Base-by-base conservation (phyloP, 169 alveolate species). In the Besnoitia besnoiti region DNA sequence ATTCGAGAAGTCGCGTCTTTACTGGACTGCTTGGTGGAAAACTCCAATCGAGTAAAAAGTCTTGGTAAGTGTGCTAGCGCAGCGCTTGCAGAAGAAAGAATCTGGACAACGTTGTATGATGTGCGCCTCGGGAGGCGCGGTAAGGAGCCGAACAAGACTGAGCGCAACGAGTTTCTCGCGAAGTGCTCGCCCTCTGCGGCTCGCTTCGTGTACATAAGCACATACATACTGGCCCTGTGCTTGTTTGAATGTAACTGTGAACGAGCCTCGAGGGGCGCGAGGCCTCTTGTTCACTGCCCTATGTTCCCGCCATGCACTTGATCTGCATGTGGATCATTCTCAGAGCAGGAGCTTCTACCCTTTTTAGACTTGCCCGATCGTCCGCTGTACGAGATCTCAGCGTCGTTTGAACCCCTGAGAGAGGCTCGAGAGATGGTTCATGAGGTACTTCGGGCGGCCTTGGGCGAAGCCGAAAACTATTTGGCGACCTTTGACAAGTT, bases 1-100 rank as follows among this genome's bases (percentile, higher is more conserved):
- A 33, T 42, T 14, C 47, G 42, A 35, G 40, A 77, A 35, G 61
- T 77, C 19, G 35, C 87, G 21, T 77, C 87, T 12, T 55, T 77
- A 19, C 59, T 77, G 61, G 87, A 77, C 40, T 77, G 49, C 39
- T 8, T 77, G 27, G 35, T 77, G 19, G 49, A 42, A 16, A 24
- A 77, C 21, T 37, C 87, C 44, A 77, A 77, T 37, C 4, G 59
- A 21, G 40, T 77, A n/a, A 77, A 7, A 35, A 8, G 50, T 77
- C 37, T 77, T n/a, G 87, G 87, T 75, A 75, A n/a, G 85, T 77
- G 40, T 19, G 67, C 27, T 55, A n/a, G 67, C 33, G n/a, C n/a
- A n/a, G n/a, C n/a, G n/a, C n/a, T n/a, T n/a, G n/a, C n/a, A n/a
- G n/a, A n/a, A n/a, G n/a, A n/a, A n/a, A n/a, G n/a, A n/a, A n/a